Conservation (phyloP, 106 monocot genomes). For the Allium sativum region DNA sequence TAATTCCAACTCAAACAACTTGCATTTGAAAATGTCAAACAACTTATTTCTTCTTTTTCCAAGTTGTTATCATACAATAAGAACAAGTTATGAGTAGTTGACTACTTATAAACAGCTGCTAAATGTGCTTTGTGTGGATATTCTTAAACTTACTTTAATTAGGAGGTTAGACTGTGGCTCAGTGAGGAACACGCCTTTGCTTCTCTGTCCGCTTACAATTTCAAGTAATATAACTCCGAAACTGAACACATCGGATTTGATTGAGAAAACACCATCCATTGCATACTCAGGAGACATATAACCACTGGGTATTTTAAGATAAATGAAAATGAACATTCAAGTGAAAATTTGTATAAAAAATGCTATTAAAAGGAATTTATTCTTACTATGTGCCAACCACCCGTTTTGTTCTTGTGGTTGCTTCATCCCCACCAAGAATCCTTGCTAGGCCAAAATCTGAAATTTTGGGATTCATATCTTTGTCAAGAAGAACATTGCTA, state of each 20-base stretch:
- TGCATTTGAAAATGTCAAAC: too few species aligned
- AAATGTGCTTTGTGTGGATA: too few species aligned
- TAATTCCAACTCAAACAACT: too few species aligned
- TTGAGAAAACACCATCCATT: neutral
- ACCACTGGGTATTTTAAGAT: neutral
- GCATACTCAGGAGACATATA: conserved; percentile 8
- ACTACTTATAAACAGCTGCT: too few species aligned
- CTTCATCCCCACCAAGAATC: conserved; percentile 15
- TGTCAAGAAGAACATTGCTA: conserved; percentile 15
- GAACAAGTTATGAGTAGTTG: too few species aligned
- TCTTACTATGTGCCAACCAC: conserved; percentile 17
- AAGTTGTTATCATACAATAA: too few species aligned
- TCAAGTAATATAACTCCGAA: conserved; percentile 2
- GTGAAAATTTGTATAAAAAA: neutral
- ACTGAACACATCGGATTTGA: conserved; percentile 5
- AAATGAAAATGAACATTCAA: neutral
- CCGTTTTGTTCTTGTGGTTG: neutral
- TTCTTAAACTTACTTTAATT: neutral
- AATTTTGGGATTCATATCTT: conserved; percentile 23
- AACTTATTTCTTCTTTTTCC: too few species aligned
- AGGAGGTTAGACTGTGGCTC: neutral
- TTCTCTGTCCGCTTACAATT: conserved; percentile 1
- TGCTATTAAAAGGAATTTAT: neutral
- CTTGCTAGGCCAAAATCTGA: conserved; percentile 30
- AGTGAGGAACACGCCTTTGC: neutral